phyloP scores from a whole-genome alignment of 208 protist species.

The Sergeia podlipaevii region DNA sequence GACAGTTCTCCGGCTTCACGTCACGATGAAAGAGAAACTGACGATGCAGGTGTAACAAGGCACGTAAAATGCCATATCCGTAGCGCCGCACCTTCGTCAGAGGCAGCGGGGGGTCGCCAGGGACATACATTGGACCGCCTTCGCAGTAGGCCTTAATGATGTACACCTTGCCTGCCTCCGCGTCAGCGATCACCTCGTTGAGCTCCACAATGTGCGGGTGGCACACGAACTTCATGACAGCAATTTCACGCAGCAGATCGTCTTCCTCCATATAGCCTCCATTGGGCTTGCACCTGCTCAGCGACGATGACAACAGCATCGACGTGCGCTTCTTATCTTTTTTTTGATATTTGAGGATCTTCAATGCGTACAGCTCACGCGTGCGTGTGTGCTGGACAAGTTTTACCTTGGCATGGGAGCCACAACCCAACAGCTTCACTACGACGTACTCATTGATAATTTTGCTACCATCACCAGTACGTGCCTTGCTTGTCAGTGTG shows the following conservation, averaged over 20 bases:
- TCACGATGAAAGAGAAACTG: conserved; percentile 82
- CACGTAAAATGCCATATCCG: conserved; percentile 51
- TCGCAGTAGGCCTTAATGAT: conserved; percentile 94
- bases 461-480: conserved; percentile 75
- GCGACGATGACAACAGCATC: not conserved
- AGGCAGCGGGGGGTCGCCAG: conserved; percentile 45
- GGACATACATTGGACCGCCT: conserved; percentile 66
- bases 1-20: conserved; percentile 81
- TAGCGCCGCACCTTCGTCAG: conserved; percentile 47
- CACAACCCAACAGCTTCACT: conserved; percentile 67
- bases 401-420: conserved; percentile 87
- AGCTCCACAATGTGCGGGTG: conserved; percentile 95
- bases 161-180: conserved; percentile 84
- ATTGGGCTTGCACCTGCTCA: not conserved
- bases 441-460: conserved; percentile 92
- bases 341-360: conserved; percentile 51
- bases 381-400: conserved; percentile 76
- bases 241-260: conserved; percentile 91
- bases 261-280: conserved; percentile 26
- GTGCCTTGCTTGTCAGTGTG: conserved; percentile 41
- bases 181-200: conserved; percentile 96
- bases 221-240: conserved; percentile 95
- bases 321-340: conserved; percentile 7
- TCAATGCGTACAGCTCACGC: conserved; percentile 70
- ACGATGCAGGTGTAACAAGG: conserved; percentile 70